Base-by-base conservation (phyloP, 2,329 filamentous ascomycete species). In the Neofusicoccum parvum region DNA sequence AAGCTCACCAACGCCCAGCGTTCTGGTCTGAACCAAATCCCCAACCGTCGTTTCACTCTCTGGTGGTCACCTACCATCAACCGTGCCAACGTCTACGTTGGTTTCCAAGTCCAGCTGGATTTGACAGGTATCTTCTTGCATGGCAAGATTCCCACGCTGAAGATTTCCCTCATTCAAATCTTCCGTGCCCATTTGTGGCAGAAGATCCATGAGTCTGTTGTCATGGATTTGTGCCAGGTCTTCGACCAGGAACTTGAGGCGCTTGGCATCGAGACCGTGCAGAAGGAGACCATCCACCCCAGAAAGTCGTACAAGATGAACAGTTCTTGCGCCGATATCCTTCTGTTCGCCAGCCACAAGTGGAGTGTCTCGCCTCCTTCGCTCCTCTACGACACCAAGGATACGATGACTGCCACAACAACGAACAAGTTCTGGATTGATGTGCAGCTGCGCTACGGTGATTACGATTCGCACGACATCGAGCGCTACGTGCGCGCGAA, bases 221-320 rank as follows among this genome's bases (percentile, higher is more conserved):
- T 97, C 39, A 99, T 99, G 95, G 95, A 99, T 84, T 80, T 99
- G 74, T 98, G 95, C 72, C 96, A 99, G 76, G 95, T 99, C 14
- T 97, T 99, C 72, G 95, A 99, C 71, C 94, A 98, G 75, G 95
- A 99, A 76, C 82, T 99, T 49, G 95, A 99, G 78, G 93, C 95
- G 37, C 84, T 99, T 3, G 94, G 94, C 41, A 97, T 99, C 66
- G 95, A 99, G 79, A 96, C 93, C 2, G 95, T 98, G 4, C 95
- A 99, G 76, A 99, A 99, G 80, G 95, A 99, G 82, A 98, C 95
- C 0, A 99, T 99, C 67, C 95, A 99, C 83, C 95, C 95, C 62
- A 88, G 95, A 87, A 99, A 99, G 81, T 97, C 93, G 4, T 99
- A 99, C 87, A 99, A 99, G 87, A 99, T 99, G 95, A 99, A 99